Conservation (phyloP, 1,139 yeast genomes). For the Geotrichum aggregatum region DNA sequence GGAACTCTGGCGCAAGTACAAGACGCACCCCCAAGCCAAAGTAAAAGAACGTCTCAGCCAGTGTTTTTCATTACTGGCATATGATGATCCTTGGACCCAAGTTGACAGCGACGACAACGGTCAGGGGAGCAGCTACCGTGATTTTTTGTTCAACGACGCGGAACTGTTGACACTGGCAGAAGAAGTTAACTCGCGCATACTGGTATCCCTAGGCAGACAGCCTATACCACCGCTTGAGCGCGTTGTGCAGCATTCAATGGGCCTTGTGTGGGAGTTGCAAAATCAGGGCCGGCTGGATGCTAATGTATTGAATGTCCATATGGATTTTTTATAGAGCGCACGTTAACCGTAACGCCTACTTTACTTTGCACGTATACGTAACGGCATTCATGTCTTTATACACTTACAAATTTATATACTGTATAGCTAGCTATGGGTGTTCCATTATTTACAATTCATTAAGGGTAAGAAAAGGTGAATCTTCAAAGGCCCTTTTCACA, state of each 20-base stretch:
- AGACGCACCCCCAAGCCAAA: conserved; percentile 33
- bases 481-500: too few relatives aligned
- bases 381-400: too few relatives aligned
- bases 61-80: conserved; percentile 51
- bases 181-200: conserved; percentile 44
- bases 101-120: conserved; percentile 24
- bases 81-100: conserved; percentile 44
- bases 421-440: too few relatives aligned
- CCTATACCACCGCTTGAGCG: conserved; percentile 40
- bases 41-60: conserved; percentile 39
- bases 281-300: conserved; percentile 35
- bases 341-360: too few relatives aligned
- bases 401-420: too few relatives aligned
- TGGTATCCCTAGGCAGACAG: conserved; percentile 44
- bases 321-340: conserved; percentile 38
- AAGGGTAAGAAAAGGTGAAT: too few relatives aligned
- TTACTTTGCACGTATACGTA: neutral
- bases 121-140: too few relatives aligned
- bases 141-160: conserved; percentile 39
- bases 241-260: conserved; percentile 39
- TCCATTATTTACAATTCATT: too few relatives aligned
- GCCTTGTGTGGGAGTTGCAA: conserved; percentile 36
- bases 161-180: conserved; percentile 43
- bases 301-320: conserved; percentile 38
- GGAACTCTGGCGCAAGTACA: conserved; percentile 43